Conservation (phyloP, 1,139 yeast genomes). For the Diutina scorzettiae region DNA sequence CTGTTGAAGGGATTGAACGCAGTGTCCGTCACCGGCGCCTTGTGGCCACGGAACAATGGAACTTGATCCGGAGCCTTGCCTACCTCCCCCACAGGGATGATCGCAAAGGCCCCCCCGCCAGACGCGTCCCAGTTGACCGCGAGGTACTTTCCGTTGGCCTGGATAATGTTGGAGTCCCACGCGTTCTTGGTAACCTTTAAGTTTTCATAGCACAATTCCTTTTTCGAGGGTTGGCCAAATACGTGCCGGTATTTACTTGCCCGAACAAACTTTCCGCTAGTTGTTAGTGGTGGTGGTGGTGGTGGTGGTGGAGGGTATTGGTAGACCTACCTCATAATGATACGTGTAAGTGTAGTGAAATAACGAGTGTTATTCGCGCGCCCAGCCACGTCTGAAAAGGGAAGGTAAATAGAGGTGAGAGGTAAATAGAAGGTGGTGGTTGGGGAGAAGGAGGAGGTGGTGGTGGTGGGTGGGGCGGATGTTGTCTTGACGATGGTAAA, state of each 20-base stretch:
- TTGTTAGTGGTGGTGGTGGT: slow-evolving; percentile 1
- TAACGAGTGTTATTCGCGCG: neutral
- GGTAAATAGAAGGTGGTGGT: no score
- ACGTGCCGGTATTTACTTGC: slow-evolving; percentile 96
- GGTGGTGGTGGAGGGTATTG: neutral
- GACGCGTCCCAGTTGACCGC: slow-evolving; percentile 89
- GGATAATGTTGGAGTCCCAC: slow-evolving; percentile 86
- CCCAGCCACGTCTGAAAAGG: neutral
- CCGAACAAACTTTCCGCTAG: slow-evolving; percentile 87
- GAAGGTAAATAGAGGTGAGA: no score
- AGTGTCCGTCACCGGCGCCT: slow-evolving; percentile 89
- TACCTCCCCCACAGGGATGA: slow-evolving; percentile 70
- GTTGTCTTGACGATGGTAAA: no score
- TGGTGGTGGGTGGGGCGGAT: no score
- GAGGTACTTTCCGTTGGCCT: slow-evolving; percentile 67
- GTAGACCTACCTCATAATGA: slow-evolving; percentile 4
- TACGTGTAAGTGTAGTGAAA: neutral
- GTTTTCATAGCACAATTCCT: slow-evolving; percentile 82
- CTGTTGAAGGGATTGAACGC: slow-evolving; percentile 87
- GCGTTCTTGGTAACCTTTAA: slow-evolving; percentile 80
- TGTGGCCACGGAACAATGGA: slow-evolving; percentile 89
- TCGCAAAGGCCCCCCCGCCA: slow-evolving; percentile 96
- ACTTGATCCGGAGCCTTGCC: slow-evolving; percentile 95
- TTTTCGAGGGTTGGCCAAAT: slow-evolving; percentile 83
- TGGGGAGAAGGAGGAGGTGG: no score